These are phyloP conservation scores for Leccinum obscurum DNA, from an alignment of 768 basidiomycete species.

Conservation along the genomic window DNA sequence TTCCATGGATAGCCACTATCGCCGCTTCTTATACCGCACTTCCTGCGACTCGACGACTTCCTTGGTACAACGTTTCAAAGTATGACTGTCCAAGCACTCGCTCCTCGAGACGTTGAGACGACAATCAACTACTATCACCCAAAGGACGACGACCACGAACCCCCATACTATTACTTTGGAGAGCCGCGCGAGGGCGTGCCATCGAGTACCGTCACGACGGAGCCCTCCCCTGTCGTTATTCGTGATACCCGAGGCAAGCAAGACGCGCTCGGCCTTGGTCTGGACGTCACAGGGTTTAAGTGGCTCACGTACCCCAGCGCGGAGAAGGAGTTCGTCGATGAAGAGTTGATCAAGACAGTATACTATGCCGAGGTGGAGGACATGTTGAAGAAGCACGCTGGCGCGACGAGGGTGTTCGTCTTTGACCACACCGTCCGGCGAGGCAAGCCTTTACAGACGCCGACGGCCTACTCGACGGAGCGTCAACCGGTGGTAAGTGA, in stretches of 20 bases:
- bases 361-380: slow-evolving; percentile 44
- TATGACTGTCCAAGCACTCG: slow-evolving; percentile 24
- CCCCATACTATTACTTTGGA: slow-evolving; percentile 31
- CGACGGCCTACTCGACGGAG: background rate
- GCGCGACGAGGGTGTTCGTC: slow-evolving; percentile 38
- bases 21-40: no score
- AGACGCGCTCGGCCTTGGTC: slow-evolving; percentile 22
- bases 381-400: slow-evolving; percentile 37
- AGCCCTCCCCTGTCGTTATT: slow-evolving; percentile 14
- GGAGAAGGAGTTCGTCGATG: slow-evolving; percentile 39
- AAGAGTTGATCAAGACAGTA: slow-evolving; percentile 32
- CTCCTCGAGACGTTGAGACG: slow-evolving; percentile 35
- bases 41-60: background rate
- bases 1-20: no score
- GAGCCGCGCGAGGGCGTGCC: slow-evolving; percentile 25
- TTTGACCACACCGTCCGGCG: slow-evolving; percentile 44
- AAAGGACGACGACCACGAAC: slow-evolving; percentile 17
- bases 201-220: slow-evolving; percentile 26
- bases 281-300: slow-evolving; percentile 42
- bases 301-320: slow-evolving; percentile 33
- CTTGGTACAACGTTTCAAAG: background rate
- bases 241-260: slow-evolving; percentile 33
- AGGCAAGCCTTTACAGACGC: background rate
- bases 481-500: slow-evolving; percentile 33
- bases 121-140: slow-evolving; percentile 37